Base-by-base conservation (phyloP, 202 grass and related monocot species). In the Carex sylvatica region DNA sequence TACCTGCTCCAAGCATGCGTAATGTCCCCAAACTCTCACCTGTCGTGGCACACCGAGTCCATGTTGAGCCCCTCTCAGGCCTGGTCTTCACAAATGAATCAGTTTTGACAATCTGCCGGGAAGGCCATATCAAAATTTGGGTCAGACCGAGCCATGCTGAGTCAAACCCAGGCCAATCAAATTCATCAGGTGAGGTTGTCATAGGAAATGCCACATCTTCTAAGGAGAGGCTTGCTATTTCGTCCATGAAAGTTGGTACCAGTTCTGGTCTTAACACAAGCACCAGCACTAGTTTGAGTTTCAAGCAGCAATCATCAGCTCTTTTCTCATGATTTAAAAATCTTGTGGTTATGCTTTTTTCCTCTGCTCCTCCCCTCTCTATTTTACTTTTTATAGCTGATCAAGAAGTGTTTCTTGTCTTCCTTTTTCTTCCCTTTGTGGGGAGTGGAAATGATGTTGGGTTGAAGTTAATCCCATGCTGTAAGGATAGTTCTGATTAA, bases 1-100 rank as follows among this genome's bases (percentile, higher is more conserved):
- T 88, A 23, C 91, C 97, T 82, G 86, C 93, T 83, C 97, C 97
- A 84, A 88, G 91, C 86, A 96, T 96, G 89, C 83, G 87, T 78
- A 86, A 99, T 40, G 88, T 99, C 63, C 89, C 89, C 23, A 99
- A 99, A 86, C 89, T 99, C 83, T 92, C 93, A 11, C 91, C 93
- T 76, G 85, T 93, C 6, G 83, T 96, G 52, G 91, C 91, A 14
- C 93, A 99, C 65, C 79, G 91, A 51, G 93, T 88, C 46, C 88
- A 93, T 54, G 81, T 85, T 9, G 91, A 96, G 38, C 97, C 93
- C 42, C 89, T 99, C 14, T 92, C 89, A 22, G 88, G 91, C 5
- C 44, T 99, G 82, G 88, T 89, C 83, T 96, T 96, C 82, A 96
- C 91, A 72, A 92, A 82, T 35, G 91, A 93, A 82, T 96, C 89